Conservation (phyloP, 441 rosid species). For the Erodium moschatum region DNA sequence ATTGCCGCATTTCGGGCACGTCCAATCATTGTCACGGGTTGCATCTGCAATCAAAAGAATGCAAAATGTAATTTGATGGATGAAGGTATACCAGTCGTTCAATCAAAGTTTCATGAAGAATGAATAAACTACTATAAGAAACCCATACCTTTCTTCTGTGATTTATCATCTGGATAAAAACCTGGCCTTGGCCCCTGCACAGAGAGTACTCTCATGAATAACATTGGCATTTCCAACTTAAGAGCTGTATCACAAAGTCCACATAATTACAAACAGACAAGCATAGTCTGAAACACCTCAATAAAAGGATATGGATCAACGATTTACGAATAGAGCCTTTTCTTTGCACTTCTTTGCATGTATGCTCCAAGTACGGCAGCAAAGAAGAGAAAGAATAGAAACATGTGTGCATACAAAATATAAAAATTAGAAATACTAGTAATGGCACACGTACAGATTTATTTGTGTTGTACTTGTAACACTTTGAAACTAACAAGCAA, state of each 20-base stretch:
- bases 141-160: conserved; percentile 57
- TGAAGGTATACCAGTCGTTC: not conserved
- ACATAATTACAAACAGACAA: not conserved
- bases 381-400: not conserved
- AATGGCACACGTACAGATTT: not conserved
- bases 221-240: not conserved
- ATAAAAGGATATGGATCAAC: not conserved
- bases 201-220: conserved; percentile 18
- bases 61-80: conserved; percentile 9
- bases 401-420: not conserved
- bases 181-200: conserved; percentile 80
- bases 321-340: not conserved
- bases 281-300: not conserved
- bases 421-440: not conserved
- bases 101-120: conserved; percentile 1
- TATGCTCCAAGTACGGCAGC: not conserved
- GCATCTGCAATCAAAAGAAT: conserved; percentile 38
- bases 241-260: not conserved
- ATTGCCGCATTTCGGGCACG: conserved; percentile 94
- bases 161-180: conserved; percentile 63
- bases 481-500: not conserved
- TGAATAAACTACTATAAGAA: conserved; percentile 11
- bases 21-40: conserved; percentile 89
- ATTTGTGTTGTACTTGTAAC: not conserved
- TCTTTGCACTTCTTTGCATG: not conserved